Base-by-base conservation (phyloP, 108 stramenopile genomes). In the Bacterosira constricta region DNA sequence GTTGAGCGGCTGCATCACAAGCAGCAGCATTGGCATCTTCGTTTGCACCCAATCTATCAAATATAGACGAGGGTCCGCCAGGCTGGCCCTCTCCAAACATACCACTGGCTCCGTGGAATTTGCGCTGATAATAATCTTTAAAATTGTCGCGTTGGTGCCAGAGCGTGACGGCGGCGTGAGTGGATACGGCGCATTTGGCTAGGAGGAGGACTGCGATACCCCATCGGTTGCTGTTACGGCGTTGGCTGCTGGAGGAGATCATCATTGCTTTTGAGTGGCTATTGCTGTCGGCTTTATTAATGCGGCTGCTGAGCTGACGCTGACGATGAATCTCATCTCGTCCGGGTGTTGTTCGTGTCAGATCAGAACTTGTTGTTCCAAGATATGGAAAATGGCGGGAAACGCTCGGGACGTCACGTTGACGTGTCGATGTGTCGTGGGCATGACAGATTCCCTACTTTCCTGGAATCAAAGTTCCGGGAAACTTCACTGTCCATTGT, bases 71-170 rank as follows among this genome's bases (percentile, higher is more conserved):
- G 8, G 52, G 15, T 3, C 67, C 68, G n/a, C n/a, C n/a, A n/a
- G 58, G 47, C 62, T 77, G 63, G 63, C 21, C 67, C 9, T 77
- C 63, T 26, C 76, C 59, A 31, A 63, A 77, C 23, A 32, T 36
- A 35, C 38, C 54, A 45, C 18, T 60, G 8, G 21, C 11, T 21
- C 29, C 53, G 27, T 58, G 59, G 44, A 42, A 45, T 36, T 44
- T 54, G 56, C 56, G 68, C 30, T 69, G 44, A 7, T 69, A 69
- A 35, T 58, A 69, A 17, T 58, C 68, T 27, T 59, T 59, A 54
- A 69, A 69, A 47, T 69, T 54, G n/a, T 69, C 56, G 12, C 68
- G 76, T 47, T 69, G 76, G 41, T 69, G 60, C 76, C 76, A 77
- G 30, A 68, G 53, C 13, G 76, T 68, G 20, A 64, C 46, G 34